Evolutionary conservation across 306 rosid genomes (phyloP), one percentile per base, ranked within the genome.

Genomic region (Ziziphus jujuba): DNA sequence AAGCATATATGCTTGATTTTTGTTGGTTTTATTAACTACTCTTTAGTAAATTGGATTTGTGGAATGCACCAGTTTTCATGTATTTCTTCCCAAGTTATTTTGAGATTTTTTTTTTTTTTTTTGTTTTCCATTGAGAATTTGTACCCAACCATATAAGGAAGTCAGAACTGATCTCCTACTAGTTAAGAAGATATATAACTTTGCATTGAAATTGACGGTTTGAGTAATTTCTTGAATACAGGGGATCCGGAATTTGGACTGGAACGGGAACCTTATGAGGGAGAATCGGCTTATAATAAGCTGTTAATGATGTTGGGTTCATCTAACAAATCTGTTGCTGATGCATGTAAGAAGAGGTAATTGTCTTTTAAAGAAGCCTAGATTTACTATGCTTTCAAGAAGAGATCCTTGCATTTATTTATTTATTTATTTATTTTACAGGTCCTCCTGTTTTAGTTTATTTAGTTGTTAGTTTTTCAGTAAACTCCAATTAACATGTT

Each of bases 301-400:
- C 44, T 84, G 61, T 60, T 80, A 50, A 67, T 66, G 67, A 63
- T 49, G 12, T 66, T 80, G 61, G 73, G 64, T 15, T 74, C 88
- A 21, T 74, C 79, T 38, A 63, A 72, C 64, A 67, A 84, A 75
- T 61, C 78, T 58, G 77, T 77, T 63, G 78, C 75, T 8, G 73
- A 61, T 63, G 80, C 82, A 0, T 70, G 47, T 59, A 77, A 77
- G 31, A 71, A 66, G 74, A 83, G 88, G 88, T 83, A 76, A 56
- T 23, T 33, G 12, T 62, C 36, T 31, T 58, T 14, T 61, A 16
- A 31, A 12, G 31, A 16, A 62, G 34, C 25, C 1, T 66, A 17
- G 9, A 0, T 34, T 31, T 45, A 24, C 23, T 51, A 2, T 24
- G 51, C 21, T 7, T 35, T 5, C 50, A 35, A 28, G 40, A 14